Base-by-base conservation (phyloP, 2,329 filamentous ascomycete genomes). In the Neophaeococcomyces aloes region DNA sequence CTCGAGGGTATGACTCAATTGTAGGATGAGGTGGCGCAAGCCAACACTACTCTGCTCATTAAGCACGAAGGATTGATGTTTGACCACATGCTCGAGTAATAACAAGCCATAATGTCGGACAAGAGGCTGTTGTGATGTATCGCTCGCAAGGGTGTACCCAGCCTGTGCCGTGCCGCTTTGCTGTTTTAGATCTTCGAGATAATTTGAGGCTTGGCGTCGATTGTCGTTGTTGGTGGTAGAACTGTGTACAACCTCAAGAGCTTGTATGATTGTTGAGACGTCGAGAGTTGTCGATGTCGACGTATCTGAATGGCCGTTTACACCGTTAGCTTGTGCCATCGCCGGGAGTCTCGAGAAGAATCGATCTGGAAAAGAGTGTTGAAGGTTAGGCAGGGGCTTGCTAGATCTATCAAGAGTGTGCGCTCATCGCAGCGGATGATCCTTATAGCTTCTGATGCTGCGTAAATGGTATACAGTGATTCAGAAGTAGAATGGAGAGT, bases 71-170 rank as follows among this genome's bases (percentile, higher is more conserved):
- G 87, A 94, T 54, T 78, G 79, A 64, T 94, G 88, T 54, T 81
- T 84, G 60, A 96, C 82, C 35, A 86, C 81, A 64, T 93, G 83
- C 58, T 95, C 89, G 53, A 98, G 76, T 45, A 98, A 74, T 21
- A 88, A 93, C 25, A 98, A 75, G 45, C 88, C 91, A 62, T 93
- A 98, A 66, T 96, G 88, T 55, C 91, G 83, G 45, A 96, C 83
- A 43, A 91, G 76, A 31, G 86, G 78, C 42, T 84, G 75, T 59
- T 93, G 86, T 29, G 74, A 69, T 57, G 72, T 75, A 62, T 91
- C 81, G 53, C 77, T 78, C 34, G 88, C 88, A 47, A 98, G 76
- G 18, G 75, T 75, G 65, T 86, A 94, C 53, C 91, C 91, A 66
- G 91, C 81, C 38, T 83, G 78, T 2, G 87, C 86, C 4, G 89